phyloP scores from a whole-genome alignment of 331 rosid species.

The Acacia concinna region DNA sequence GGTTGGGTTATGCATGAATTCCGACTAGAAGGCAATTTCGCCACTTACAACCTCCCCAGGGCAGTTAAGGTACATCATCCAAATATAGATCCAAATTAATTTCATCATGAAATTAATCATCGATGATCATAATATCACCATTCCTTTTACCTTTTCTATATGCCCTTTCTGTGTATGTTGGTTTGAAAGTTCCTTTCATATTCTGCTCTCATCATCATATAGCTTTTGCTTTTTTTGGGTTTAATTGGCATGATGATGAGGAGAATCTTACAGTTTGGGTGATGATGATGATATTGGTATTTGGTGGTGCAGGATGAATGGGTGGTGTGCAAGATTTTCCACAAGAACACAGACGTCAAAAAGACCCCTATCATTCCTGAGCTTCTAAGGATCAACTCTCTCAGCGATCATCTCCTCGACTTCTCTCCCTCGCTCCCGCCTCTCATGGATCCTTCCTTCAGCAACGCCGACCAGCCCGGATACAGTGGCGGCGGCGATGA shows the following conservation, averaged over 20 bases:
- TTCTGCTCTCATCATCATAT: slow-evolving; percentile 24
- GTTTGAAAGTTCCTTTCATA: slow-evolving; percentile 47
- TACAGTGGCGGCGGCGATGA: slow-evolving; percentile 8
- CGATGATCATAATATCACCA: neutral
- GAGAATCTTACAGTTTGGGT: slow-evolving; percentile 13
- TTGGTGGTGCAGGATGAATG: slow-evolving; percentile 68
- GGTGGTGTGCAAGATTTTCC: slow-evolving; percentile 80
- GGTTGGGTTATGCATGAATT: slow-evolving; percentile 99
- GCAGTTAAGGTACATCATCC: slow-evolving; percentile 63
- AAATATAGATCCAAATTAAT: neutral
- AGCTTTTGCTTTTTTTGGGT: slow-evolving; percentile 24
- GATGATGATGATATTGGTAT: neutral
- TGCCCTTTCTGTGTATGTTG: slow-evolving; percentile 30
- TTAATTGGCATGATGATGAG: neutral
- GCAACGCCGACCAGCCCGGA: slow-evolving; percentile 13
- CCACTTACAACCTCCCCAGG: slow-evolving; percentile 47
- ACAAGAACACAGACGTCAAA: slow-evolving; percentile 61
- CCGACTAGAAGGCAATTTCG: slow-evolving; percentile 68
- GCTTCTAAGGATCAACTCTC: slow-evolving; percentile 49
- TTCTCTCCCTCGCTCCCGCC: slow-evolving; percentile 74
- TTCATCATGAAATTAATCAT: slow-evolving; percentile 16
- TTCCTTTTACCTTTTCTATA: slow-evolving; percentile 19
- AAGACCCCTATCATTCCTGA: slow-evolving; percentile 34
- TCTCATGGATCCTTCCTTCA: slow-evolving; percentile 57
- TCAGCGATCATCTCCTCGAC: slow-evolving; percentile 50